Evolutionary conservation across 805 yeast species (phyloP), one percentile per base, ranked within the genome.

Genomic region (Sugiyamaella americana): DNA sequence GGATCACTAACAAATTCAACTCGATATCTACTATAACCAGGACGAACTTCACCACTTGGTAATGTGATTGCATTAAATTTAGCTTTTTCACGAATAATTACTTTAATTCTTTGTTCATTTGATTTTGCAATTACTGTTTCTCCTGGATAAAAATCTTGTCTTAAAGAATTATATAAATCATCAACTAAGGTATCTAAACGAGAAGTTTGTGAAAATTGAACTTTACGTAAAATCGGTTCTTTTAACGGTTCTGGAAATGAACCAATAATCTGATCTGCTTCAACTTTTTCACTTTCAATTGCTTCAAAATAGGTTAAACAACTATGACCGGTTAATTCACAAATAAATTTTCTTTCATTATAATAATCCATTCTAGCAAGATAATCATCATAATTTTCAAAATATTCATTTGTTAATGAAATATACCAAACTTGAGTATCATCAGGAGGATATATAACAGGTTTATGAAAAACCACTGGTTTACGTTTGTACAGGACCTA

Each of bases 291-390:
- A 49, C 84, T 80, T 45, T 79, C 78, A 39, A 78, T 72, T 0
- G 98, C 98, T 58, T 93, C 94, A 62, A 89, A 89, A 62, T 77
- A 93, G 0, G 96, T 87, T 48, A 91, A 73, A 58, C 94, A 84
- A 16, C 96, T 83, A 58, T 87, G 86, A 11, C 98, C 98, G 0
- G 97, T 87, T 41, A 91, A 84, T 66, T 93, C 98, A 68, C 98
- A 93, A 10, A 88, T 93, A 66, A 93, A 93, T 62, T 87, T 85
- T 55, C 79, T 80, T 43, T 62, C 66, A 40, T 49, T 55, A 56
- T 68, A 68, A 52, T 65, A 68, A 53, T 68, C 71, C 57, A 67
- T 53, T 10, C 65, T 40, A 19, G 37, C 26, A 41, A 93, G 68
- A 58, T 87, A 91, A 6, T 81, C 87, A 45, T 83, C 86, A 63